Evolutionary conservation across 805 yeast species (phyloP), one percentile per base, ranked within the genome.

Genomic region (Zygotorulaspora florentina): DNA sequence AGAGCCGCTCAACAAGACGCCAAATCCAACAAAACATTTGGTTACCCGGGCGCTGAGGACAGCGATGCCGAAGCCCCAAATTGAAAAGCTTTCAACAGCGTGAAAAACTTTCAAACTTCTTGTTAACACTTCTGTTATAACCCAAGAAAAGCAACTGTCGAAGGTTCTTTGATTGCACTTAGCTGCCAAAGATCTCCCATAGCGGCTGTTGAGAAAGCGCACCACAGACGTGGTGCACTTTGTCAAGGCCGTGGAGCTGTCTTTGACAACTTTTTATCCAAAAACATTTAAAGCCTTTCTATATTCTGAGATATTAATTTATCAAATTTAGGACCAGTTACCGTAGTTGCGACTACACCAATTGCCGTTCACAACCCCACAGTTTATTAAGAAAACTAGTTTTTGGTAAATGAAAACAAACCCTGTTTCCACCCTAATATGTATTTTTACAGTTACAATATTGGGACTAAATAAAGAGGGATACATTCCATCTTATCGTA

Each of bases 371-470:
- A 52, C 40, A 57, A 3, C 64, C 62, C 61, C 42, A 58, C 58
- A 47, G 59, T 54, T 47, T 29, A 40, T 35, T 45, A 29, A 50
- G 62, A 64, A 62, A 65, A 65, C 68, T 64, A 52, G 67, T 62
- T 58, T 55, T 56, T 62, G 69, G 68, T 42, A 65, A 31, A 65
- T 33, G 15, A 55, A 61, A 23, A 15, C 36, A 25, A 26, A 28
- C 63, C 67, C 64, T 57, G 54, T 55, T 64, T 65, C 68, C 68
- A 65, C 69, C 69, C 69, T 48, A 55, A 54, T 57, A 53, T 61
- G 59, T 39, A 44, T 33, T 53, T 46, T 12, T 35, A 35, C 45
- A 37, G 36, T 50, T 50, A 39, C 60, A 56, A 37, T 11, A 56
- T 59, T 56, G 66, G 68, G 68, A 64, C 68, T 64, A 62, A 52